Evolutionary conservation across 2,329 filamentous ascomycete genomes (phyloP).

Genomic region (Emergomyces africanus): DNA sequence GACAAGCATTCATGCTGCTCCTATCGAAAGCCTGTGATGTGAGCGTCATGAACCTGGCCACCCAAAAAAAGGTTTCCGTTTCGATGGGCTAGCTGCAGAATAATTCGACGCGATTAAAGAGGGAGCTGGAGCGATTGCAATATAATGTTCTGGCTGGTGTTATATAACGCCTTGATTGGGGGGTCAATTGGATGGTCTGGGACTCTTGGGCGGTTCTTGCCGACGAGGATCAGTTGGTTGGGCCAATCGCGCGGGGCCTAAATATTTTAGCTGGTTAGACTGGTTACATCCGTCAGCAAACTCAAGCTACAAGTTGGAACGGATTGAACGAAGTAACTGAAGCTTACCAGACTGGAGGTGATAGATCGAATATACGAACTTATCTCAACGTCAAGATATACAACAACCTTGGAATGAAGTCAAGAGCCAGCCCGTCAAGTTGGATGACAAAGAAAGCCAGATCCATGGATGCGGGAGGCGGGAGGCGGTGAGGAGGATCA

Average conservation of each 20-base stretch:
- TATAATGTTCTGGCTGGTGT: background rate
- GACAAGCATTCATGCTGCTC: background rate
- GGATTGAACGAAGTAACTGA: background rate
- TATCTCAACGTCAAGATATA: too few species aligned
- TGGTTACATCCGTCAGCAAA: background rate
- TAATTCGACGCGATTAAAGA: background rate
- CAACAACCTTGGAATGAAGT: too few species aligned
- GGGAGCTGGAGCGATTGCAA: background rate
- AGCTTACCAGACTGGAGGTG: background rate
- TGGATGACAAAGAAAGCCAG: conserved; percentile 1
- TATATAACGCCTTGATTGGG: background rate
- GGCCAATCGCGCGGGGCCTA: background rate
- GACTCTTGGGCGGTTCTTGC: background rate
- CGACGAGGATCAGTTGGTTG: background rate
- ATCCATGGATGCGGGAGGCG: too few species aligned
- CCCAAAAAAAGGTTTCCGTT: background rate
- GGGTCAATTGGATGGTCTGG: background rate
- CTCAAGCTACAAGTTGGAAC: background rate
- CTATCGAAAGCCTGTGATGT: too few species aligned
- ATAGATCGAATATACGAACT: too few species aligned
- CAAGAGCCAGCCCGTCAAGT: background rate
- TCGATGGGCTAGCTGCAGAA: background rate
- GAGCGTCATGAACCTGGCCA: background rate
- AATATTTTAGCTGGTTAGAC: too few species aligned
- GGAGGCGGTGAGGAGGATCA: conserved; percentile 6